A percentile compares a stretch with the other conserved stretches of the same genome.
These are phyloP conservation scores for Castanea sativa DNA, from an alignment of 306 rosid genomes.

Conservation along the genomic window DNA sequence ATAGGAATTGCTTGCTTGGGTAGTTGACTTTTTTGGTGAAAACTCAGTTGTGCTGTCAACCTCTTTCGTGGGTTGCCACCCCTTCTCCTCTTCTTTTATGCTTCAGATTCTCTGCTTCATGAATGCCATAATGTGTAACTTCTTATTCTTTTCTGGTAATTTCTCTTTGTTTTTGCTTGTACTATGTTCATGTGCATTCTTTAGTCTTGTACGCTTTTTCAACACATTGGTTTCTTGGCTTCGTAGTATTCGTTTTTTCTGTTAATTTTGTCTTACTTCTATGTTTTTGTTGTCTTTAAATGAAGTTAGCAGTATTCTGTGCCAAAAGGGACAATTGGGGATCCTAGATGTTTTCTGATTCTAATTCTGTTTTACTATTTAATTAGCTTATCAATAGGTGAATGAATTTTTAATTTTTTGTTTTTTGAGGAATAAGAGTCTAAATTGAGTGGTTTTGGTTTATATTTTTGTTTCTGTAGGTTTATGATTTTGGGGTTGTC, in stretches of 20 bases:
- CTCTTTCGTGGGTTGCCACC: constrained; percentile 34
- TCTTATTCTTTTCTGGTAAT: constrained; percentile 9
- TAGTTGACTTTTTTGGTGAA: constrained; percentile 51
- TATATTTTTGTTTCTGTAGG: constrained; percentile 22
- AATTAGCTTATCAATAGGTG: background rate
- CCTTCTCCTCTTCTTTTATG: constrained; percentile 20
- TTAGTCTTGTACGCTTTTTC: background rate
- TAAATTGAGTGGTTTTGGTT: background rate
- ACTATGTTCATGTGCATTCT: background rate
- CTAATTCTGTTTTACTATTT: background rate
- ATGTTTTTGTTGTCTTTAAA: background rate
- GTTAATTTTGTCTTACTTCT: background rate
- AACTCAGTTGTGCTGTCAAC: constrained; percentile 39
- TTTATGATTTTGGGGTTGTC: constrained; percentile 26
- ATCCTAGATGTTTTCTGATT: background rate
- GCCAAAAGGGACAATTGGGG: background rate
- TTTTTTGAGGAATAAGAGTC: background rate
- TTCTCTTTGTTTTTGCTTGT: background rate
- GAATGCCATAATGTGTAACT: constrained; percentile 4
- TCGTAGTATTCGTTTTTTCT: background rate
- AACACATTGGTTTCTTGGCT: background rate
- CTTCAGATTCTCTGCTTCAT: constrained; percentile 24
- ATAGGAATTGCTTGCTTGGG: constrained; percentile 29
- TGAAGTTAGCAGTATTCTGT: background rate
- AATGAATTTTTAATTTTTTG: background rate